Percentiles rank a stretch among this genome's conserved stretches.
phyloP scores from a whole-genome alignment of 176 grass and related monocot species.

The Avena atlantica region DNA sequence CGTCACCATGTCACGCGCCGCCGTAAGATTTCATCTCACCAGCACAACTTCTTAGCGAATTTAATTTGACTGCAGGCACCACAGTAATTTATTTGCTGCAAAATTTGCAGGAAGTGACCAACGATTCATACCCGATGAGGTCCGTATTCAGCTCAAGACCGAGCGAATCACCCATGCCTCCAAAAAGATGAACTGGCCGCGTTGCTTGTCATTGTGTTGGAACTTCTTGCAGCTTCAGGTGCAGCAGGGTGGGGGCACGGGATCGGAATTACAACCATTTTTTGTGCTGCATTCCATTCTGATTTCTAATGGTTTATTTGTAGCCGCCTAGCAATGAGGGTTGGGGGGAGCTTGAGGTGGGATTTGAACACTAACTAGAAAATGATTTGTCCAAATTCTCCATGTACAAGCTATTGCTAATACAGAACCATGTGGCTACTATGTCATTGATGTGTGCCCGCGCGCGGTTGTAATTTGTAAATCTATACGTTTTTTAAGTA shows the following conservation, averaged over 20 bases:
- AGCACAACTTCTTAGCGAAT: not conserved
- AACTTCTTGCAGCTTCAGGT: not conserved
- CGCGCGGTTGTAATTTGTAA: slow-evolving; percentile 39
- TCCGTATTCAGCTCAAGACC: slow-evolving; percentile 56
- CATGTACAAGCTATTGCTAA: slow-evolving; percentile 25
- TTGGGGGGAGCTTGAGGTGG: slow-evolving; percentile 20
- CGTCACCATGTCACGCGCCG: slow-evolving; percentile 24
- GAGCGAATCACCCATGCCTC: slow-evolving; percentile 42
- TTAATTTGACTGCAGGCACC: too few relatives aligned
- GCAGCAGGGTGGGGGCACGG: not conserved
- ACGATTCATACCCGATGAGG: slow-evolving; percentile 49
- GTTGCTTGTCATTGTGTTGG: not conserved
- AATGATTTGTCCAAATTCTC: slow-evolving; percentile 1
- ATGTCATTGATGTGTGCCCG: slow-evolving; percentile 21
- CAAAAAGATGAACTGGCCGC: not conserved
- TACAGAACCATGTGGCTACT: slow-evolving; percentile 8
- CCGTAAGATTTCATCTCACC: slow-evolving; percentile 19
- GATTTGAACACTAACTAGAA: slow-evolving; percentile 11
- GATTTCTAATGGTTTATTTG: not conserved
- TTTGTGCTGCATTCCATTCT: not conserved
- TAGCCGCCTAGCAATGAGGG: slow-evolving; percentile 40
- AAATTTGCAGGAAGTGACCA: slow-evolving; percentile 40
- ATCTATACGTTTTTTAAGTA: not conserved
- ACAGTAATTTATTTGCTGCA: not conserved
- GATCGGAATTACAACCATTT: not conserved